These are phyloP conservation scores for Coprinopsis sp. DNA, from an alignment of 768 basidiomycete genomes.

Conservation along the genomic window DNA sequence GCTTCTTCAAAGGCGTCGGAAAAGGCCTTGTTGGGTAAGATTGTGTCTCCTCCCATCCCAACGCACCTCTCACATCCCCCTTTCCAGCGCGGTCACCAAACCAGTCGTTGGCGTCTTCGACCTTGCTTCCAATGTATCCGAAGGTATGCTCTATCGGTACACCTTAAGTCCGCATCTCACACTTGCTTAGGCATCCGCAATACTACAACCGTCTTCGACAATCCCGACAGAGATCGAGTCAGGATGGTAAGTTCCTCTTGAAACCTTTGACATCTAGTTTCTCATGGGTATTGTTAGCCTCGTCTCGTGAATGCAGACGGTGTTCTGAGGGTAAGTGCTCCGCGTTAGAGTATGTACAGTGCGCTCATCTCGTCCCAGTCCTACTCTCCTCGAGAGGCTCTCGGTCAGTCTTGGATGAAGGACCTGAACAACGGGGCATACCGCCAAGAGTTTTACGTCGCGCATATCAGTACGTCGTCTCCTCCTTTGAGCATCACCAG, in stretches of 20 bases:
- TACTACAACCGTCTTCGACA: constrained; percentile 97
- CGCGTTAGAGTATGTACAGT: neutral
- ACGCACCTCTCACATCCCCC: neutral
- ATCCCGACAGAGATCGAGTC: constrained; percentile 80
- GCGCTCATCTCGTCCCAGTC: constrained; percentile 44
- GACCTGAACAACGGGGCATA: constrained; percentile 89
- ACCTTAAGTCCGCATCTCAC: neutral
- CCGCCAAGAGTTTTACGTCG: constrained; percentile 81
- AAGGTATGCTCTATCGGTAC: constrained; percentile 46
- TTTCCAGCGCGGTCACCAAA: constrained; percentile 83
- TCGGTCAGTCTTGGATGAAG: constrained; percentile 96
- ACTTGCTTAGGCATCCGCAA: constrained; percentile 77
- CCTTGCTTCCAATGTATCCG: constrained; percentile 89
- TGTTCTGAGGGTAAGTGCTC: constrained; percentile 67
- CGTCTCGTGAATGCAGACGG: constrained; percentile 84
- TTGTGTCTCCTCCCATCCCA: constrained; percentile 2
- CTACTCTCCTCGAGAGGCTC: constrained; percentile 83
- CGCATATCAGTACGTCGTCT: constrained; percentile 71
- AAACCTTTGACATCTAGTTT: neutral
- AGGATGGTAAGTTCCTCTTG: constrained; percentile 54
- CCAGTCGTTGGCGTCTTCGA: constrained; percentile 97
- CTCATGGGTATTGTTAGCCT: constrained; percentile 44
- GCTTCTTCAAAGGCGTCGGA: constrained; percentile 97
- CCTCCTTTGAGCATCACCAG: neutral
- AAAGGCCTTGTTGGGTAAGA: constrained; percentile 90